A percentile compares a stretch with the other conserved stretches of the same genome.
Conservation (phyloP, 2,329 filamentous ascomycete species). For the Neocatenulostroma microsporum region DNA sequence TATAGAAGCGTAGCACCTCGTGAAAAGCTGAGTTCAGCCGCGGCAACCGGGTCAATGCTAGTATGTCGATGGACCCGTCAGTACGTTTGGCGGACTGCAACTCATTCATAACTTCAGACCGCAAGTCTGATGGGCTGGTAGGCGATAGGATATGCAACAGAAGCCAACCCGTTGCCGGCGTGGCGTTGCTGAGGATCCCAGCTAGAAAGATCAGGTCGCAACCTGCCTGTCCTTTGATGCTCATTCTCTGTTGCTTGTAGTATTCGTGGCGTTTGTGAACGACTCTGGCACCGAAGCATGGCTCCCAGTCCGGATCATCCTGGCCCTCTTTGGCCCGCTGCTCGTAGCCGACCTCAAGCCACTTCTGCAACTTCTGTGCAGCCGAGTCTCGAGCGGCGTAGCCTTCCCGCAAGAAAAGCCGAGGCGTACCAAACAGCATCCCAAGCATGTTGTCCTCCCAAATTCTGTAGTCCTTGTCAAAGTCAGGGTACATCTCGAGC, state of each 20-base stretch:
- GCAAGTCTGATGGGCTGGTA: conserved; percentile 11
- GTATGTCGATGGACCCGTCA: conserved; percentile 17
- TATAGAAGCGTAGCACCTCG: conserved; percentile 23
- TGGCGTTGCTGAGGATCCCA: conserved; percentile 21
- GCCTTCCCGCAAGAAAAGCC: conserved; percentile 11
- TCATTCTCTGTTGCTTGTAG: conserved; percentile 13
- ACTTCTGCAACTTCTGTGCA: conserved; percentile 13
- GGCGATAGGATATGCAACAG: conserved; percentile 23
- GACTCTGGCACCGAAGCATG: conserved; percentile 15
- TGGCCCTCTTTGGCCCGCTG: no score
- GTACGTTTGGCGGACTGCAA: conserved; percentile 9
- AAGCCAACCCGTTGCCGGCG: conserved; percentile 23
- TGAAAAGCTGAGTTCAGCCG: conserved; percentile 25
- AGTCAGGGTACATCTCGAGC: conserved; percentile 15
- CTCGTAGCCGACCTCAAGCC: conserved; percentile 9
- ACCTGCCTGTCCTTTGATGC: conserved; percentile 10
- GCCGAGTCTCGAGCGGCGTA: conserved; percentile 12
- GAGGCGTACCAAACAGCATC: conserved; percentile 17
- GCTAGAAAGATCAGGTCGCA: conserved; percentile 22
- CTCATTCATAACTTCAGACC: conserved; percentile 17
- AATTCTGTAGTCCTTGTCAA: conserved; percentile 15
- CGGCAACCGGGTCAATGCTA: conserved; percentile 16
- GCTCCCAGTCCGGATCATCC: conserved; percentile 13
- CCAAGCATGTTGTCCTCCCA: conserved; percentile 16
- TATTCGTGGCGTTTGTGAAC: conserved; percentile 16